Evolutionary conservation across 768 basidiomycete species (phyloP).

Genomic region (Tylopilus balloui): DNA sequence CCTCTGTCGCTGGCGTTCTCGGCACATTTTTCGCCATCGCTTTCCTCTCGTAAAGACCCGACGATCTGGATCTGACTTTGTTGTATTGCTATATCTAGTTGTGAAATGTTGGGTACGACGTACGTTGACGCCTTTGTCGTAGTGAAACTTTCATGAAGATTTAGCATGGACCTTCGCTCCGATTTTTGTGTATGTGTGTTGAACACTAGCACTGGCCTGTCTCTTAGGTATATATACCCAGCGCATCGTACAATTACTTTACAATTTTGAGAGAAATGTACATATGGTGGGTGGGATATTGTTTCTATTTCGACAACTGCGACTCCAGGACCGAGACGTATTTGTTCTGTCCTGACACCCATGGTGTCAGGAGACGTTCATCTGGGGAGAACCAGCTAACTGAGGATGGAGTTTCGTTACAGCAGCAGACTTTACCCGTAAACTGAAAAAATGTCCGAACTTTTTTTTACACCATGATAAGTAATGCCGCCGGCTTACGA

Average conservation of each 20-base stretch:
- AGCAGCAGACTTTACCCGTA: too few relatives aligned
- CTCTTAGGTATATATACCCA: constrained; percentile 18
- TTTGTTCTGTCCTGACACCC: too few relatives aligned
- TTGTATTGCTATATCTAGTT: background rate
- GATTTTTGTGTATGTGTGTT: constrained; percentile 19
- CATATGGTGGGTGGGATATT: background rate
- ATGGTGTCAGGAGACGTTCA: too few relatives aligned
- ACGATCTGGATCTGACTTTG: background rate
- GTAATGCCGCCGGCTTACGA: too few relatives aligned
- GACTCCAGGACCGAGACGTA: too few relatives aligned
- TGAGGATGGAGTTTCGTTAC: too few relatives aligned
- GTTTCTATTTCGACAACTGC: too few relatives aligned
- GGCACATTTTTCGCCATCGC: constrained; percentile 35
- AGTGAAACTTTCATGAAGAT: constrained; percentile 5
- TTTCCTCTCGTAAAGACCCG: constrained; percentile 35
- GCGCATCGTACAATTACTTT: constrained; percentile 17
- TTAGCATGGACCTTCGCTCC: constrained; percentile 9
- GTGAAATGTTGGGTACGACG: constrained; percentile 2
- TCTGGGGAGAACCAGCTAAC: too few relatives aligned
- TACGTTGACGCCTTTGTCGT: background rate
- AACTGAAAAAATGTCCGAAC: too few relatives aligned
- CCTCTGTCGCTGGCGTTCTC: constrained; percentile 30
- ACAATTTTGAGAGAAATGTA: constrained; percentile 3
- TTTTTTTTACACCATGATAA: too few relatives aligned
- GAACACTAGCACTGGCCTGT: constrained; percentile 22